These are phyloP conservation scores for Clarireedia monteithiana DNA, from an alignment of 2,329 filamentous ascomycete genomes.

Conservation along the genomic window DNA sequence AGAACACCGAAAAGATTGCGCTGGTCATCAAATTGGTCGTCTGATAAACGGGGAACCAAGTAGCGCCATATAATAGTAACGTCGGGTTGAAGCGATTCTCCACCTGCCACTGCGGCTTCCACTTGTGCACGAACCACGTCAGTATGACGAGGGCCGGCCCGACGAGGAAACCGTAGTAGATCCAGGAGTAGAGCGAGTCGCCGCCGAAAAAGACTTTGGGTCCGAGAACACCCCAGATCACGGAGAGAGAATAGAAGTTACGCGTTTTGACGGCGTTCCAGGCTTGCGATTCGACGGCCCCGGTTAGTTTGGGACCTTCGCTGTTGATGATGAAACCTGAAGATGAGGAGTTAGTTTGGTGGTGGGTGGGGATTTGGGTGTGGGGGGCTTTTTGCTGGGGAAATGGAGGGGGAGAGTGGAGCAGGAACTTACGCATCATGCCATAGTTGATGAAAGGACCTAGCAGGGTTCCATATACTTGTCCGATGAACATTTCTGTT, in stretches of 20 bases:
- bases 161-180: slow-evolving; percentile 27
- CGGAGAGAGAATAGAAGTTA: slow-evolving; percentile 28
- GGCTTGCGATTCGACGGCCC: slow-evolving; percentile 16
- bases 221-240: slow-evolving; percentile 32
- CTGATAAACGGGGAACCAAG: slow-evolving; percentile 25
- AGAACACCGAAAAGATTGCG: slow-evolving; percentile 22
- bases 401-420: no score
- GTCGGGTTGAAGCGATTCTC: slow-evolving; percentile 26
- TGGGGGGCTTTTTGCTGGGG: no score
- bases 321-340: slow-evolving; percentile 10
- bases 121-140: slow-evolving; percentile 23
- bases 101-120: slow-evolving; percentile 26
- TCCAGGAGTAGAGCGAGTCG: slow-evolving; percentile 23
- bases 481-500: slow-evolving; percentile 30
- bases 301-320: slow-evolving; percentile 16
- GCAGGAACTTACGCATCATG: slow-evolving; percentile 22
- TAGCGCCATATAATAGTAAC: slow-evolving; percentile 25
- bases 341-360: not conserved
- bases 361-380: no score
- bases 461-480: slow-evolving; percentile 30
- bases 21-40: slow-evolving; percentile 27
- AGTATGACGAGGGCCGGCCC: slow-evolving; percentile 24
- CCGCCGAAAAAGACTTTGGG: slow-evolving; percentile 26
- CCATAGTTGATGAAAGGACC: slow-evolving; percentile 30
- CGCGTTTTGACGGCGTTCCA: slow-evolving; percentile 28